A percentile compares a stretch with the other conserved stretches of the same genome.
Conservation (phyloP, 352 stramenopile genomes). For the Thalassiosira hispida region DNA sequence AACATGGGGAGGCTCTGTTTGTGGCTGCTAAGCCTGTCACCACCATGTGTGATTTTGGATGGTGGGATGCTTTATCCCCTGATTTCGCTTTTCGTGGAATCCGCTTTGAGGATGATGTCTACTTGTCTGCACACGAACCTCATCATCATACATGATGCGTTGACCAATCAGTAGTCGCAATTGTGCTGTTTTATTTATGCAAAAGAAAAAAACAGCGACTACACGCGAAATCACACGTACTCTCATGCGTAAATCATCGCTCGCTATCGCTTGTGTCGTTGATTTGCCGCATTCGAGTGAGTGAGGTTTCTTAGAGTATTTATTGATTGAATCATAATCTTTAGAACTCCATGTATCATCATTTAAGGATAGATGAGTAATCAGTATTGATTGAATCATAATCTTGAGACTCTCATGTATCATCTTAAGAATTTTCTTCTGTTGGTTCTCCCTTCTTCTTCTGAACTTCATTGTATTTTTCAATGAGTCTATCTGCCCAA, state of each 20-base stretch:
- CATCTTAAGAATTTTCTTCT: not conserved
- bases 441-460: slow-evolving; percentile 5
- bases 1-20: slow-evolving; percentile 66
- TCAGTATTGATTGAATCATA: too few relatives aligned
- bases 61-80: slow-evolving; percentile 72
- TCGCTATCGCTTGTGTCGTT: too few relatives aligned
- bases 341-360: too few relatives aligned
- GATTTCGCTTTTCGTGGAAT: slow-evolving; percentile 83
- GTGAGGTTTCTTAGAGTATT: too few relatives aligned
- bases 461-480: slow-evolving; percentile 58
- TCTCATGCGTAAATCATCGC: too few relatives aligned
- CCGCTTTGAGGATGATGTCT: slow-evolving; percentile 81
- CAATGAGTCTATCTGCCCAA: slow-evolving; percentile 77
- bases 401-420: not conserved
- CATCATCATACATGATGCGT: slow-evolving; percentile 81
- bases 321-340: too few relatives aligned
- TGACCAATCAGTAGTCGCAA: too few relatives aligned
- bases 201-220: too few relatives aligned
- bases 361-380: too few relatives aligned
- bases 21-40: slow-evolving; percentile 58
- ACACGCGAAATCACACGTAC: too few relatives aligned
- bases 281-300: too few relatives aligned
- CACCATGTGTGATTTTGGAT: slow-evolving; percentile 81
- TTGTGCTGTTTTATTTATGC: too few relatives aligned
- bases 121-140: slow-evolving; percentile 72